Evolutionary conservation across 2,329 filamentous ascomycete species (phyloP).

Genomic region (Neofusicoccum ribis): DNA sequence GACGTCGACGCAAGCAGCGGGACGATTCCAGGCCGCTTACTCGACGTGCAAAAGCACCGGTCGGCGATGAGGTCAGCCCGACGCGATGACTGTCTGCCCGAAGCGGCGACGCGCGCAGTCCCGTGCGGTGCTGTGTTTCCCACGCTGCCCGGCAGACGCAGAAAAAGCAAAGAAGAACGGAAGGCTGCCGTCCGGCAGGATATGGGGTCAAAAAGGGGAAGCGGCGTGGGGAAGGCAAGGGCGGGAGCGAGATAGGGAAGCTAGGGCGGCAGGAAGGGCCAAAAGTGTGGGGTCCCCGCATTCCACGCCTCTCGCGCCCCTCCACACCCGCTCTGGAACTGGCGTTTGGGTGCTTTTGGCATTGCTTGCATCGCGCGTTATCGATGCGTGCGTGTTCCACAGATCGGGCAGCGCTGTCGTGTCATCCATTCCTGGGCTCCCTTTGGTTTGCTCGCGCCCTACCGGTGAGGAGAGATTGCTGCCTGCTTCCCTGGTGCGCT

Average conservation of each 20-base stretch:
- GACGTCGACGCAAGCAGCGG: neutral
- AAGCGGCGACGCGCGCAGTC: neutral
- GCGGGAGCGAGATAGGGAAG: neutral
- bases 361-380: neutral
- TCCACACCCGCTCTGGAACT: neutral
- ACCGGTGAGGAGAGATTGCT: neutral
- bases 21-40: neutral
- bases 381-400: neutral
- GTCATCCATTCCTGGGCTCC: neutral
- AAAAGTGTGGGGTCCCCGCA: constrained; percentile 16
- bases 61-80: constrained; percentile 3
- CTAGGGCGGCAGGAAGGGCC: neutral
- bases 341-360: neutral
- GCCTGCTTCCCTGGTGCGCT: neutral
- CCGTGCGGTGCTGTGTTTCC: neutral
- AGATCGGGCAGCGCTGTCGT: neutral
- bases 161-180: neutral
- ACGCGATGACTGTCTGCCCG: neutral
- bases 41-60: neutral
- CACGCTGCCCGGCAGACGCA: neutral
- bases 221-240: neutral
- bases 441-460: neutral
- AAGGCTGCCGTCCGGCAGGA: neutral
- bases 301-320: neutral
- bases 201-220: neutral